Evolutionary conservation across 176 grass and related monocot genomes (phyloP), one percentile per base, ranked within the genome.

Genomic region (Bothriochloa decipiens): DNA sequence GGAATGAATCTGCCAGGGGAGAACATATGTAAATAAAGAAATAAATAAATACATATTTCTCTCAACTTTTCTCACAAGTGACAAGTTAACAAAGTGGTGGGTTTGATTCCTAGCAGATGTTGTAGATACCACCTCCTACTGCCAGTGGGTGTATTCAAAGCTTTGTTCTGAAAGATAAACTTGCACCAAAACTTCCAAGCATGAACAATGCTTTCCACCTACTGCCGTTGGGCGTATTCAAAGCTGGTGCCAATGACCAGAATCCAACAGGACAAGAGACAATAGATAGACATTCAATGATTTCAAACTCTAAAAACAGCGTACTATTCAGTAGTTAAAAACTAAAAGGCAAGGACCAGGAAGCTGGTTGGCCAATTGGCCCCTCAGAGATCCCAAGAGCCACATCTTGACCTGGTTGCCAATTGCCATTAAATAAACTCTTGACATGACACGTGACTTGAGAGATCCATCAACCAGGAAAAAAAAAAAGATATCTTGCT

Each of bases 371-470:
- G 20, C 25, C 25, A 47, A 4, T 47, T 82, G 50, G 15, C 46
- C 79, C 58, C 22, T 86, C 22, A 28, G 8, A 29, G 67, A 23
- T 58, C 47, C 62, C 68, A 87, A 83, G 75, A 83, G 89, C 29
- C 80, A 69, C 2, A 16, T 15, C 67, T 76, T 87, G 79, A 87
- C 79, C 16, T 70, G 63, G 71, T 25, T 81, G 46, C 23, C 40
- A 41, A 41, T 41, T 41, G 40, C 40, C 40, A 41, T 33, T 41
- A 41, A 68, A 57, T 9, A 22, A n/a, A 57, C 16, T 55, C 70
- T 35, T 87, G 47, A 70, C 62, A 68, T 42, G 71, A n/a, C 57
- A 82, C 28, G 58, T n/a, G n/a, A n/a, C n/a, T n/a, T n/a, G n/a
- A n/a, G n/a, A n/a, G n/a, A n/a, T n/a, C n/a, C 40, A 41, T 41